Percentiles rank a stretch among this genome's conserved stretches.
phyloP scores from a whole-genome alignment of 2,329 filamentous ascomycete species.

The Orbilia javanica region DNA sequence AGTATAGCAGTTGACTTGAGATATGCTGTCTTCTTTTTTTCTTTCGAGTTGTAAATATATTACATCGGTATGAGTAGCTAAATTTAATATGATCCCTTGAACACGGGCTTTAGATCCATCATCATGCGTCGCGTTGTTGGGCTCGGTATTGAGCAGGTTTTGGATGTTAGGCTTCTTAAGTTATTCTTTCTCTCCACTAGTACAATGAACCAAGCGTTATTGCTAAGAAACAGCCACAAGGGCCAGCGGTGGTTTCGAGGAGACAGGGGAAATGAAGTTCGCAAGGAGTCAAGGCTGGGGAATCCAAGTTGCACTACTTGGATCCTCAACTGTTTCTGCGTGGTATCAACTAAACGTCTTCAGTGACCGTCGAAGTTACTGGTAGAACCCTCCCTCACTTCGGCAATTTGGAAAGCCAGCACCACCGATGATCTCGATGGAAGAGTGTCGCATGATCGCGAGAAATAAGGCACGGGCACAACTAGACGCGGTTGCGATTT shows the following conservation, averaged over 20 bases:
- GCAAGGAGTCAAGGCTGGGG: not conserved
- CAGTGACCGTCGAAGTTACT: not conserved
- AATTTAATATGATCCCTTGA: not conserved
- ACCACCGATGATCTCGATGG: not conserved
- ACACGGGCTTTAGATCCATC: too few species aligned
- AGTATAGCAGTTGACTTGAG: not conserved
- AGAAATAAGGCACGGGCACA: not conserved
- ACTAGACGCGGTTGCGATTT: not conserved
- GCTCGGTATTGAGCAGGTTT: not conserved
- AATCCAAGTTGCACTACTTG: not conserved
- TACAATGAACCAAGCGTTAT: too few species aligned
- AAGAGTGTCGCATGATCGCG: not conserved
- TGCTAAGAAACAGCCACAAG: too few species aligned
- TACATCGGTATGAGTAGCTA: not conserved
- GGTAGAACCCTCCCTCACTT: not conserved
- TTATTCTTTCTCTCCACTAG: too few species aligned
- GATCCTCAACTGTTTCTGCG: not conserved
- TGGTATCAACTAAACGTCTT: slow-evolving; percentile 3
- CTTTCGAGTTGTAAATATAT: not conserved
- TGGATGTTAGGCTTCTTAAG: not conserved
- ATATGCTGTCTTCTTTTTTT: not conserved
- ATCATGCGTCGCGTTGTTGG: not conserved
- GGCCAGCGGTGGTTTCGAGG: too few species aligned
- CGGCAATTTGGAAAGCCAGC: not conserved
- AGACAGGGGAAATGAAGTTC: not conserved